Base-by-base conservation (phyloP, 192 early-diverging fungal species). In the Spizellomyces sp. region DNA sequence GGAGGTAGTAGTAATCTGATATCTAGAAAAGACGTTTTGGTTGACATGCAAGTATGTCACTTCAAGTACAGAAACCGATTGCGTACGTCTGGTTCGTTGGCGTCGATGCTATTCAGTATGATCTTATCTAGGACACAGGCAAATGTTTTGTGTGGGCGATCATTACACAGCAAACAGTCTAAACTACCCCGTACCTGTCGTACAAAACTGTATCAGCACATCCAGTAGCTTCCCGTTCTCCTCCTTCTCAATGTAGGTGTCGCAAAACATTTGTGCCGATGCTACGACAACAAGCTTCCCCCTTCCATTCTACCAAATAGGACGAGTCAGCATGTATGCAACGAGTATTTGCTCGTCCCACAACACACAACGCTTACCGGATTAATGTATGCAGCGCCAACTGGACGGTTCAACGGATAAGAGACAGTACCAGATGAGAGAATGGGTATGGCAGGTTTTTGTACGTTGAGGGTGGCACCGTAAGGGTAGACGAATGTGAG, bases 1-100 rank as follows among this genome's bases (percentile, higher is more conserved):
- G 87, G 5, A 88, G 59, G 68, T 87, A 88, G 73, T 88, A 86
- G 59, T 87, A 88, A 65, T 89, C 87, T n/a, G 84, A 79, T 41
- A 85, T 70, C 83, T 84, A 46, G 48, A 58, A 15, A 36, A 36
- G 3, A 36, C 27, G 27, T 50, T 54, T 52, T 54, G 17, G 50
- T 19, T 54, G 12, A 3, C 14, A 54, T 12, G 50, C 1, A 15
- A 15, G 14, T 54, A 54, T 54, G 14, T 54, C 50, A 0, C 4
- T 54, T 19, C 14, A n/a, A 3, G 3, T 0, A 9, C 2, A 21
- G 27, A 36, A 36, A 36, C 27, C 27, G 19, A n/a, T n/a, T 2
- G 50, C 68, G n/a, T 67, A 89, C 80, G 65, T 89, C 87, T 7
- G 87, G 87, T 57, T 89, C 87, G 57, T 80, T 86, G 27, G 87